phyloP scores from a whole-genome alignment of 192 early-diverging fungal species.

The Funneliformis geosporum region DNA sequence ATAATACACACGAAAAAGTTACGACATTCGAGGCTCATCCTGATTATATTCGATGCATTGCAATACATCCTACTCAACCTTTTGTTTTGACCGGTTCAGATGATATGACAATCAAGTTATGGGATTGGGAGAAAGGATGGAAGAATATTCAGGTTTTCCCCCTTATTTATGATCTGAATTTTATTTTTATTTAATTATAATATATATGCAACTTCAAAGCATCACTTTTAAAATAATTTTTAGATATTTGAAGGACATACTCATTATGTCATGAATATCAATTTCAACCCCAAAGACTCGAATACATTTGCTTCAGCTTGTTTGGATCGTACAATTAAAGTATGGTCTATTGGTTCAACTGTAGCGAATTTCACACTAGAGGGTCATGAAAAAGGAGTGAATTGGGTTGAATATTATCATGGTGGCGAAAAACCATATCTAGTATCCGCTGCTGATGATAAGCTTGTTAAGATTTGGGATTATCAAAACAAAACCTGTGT shows the following conservation, averaged over 20 bases:
- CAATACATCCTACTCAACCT: slow-evolving; percentile 96
- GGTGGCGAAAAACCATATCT: slow-evolving; percentile 98
- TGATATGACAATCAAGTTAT: slow-evolving; percentile 96
- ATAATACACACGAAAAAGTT: slow-evolving; percentile 99
- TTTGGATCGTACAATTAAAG: slow-evolving; percentile 94
- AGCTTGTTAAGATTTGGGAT: slow-evolving; percentile 95
- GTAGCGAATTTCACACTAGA: slow-evolving; percentile 96
- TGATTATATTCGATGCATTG: slow-evolving; percentile 96
- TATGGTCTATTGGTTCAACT: slow-evolving; percentile 93
- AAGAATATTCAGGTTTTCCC: slow-evolving; percentile 79
- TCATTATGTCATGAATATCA: slow-evolving; percentile 96
- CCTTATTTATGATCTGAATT: not conserved
- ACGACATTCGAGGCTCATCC: slow-evolving; percentile 93
- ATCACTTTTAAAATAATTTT: not conserved
- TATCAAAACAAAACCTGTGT: slow-evolving; percentile 99
- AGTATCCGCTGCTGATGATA: slow-evolving; percentile 94
- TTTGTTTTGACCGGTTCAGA: slow-evolving; percentile 93
- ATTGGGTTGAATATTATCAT: slow-evolving; percentile 97
- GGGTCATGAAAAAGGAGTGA: slow-evolving; percentile 97
- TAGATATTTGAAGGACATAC: slow-evolving; percentile 96
- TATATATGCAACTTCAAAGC: not conserved
- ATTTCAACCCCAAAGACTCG: slow-evolving; percentile 98
- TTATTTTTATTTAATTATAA: not conserved
- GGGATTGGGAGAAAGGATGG: slow-evolving; percentile 99
- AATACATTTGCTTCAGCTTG: slow-evolving; percentile 99